A percentile compares a stretch with the other conserved stretches of the same genome.
Evolutionary conservation across 768 basidiomycete genomes (phyloP).

Genomic region (Suillus spraguei): DNA sequence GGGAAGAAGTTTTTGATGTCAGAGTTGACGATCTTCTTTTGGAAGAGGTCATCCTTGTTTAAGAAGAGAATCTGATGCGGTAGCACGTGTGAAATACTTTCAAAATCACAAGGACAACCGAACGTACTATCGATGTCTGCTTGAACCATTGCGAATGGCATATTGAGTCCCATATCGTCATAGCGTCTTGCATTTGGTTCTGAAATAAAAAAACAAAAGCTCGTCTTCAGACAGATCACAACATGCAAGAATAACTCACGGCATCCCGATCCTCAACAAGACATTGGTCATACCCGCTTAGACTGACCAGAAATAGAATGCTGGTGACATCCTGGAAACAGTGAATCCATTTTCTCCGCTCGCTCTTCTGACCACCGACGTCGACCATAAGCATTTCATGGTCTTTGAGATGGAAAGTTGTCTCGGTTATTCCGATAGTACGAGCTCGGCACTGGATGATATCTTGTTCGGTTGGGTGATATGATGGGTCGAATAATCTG

Average conservation of each 20-base stretch:
- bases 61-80: conserved; percentile 80
- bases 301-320: conserved; percentile 87
- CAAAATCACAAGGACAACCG: conserved; percentile 2
- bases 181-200: conserved; percentile 99
- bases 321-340: conserved; percentile 95
- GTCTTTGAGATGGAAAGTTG: conserved; percentile 74
- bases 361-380: conserved; percentile 92
- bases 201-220: conserved; percentile 30
- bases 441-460: conserved; percentile 85
- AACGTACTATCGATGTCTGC: conserved; percentile 83
- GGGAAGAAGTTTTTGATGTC: conserved; percentile 91
- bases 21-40: conserved; percentile 77
- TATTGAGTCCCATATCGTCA: conserved; percentile 99
- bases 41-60: conserved; percentile 95
- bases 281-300: conserved; percentile 95
- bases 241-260: conserved; percentile 46
- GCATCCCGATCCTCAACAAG: conserved; percentile 91
- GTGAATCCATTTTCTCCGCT: conserved; percentile 92
- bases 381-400: conserved; percentile 94
- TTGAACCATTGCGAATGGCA: conserved; percentile 98
- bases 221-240: conserved; percentile 8
- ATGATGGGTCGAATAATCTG: conserved; percentile 74
- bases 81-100: conserved; percentile 9
- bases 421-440: conserved; percentile 91
- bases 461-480: conserved; percentile 81